A percentile compares a stretch with the other conserved stretches of the same genome.
These are phyloP conservation scores for Venturia effusa DNA, from an alignment of 2,329 filamentous ascomycete genomes.

Conservation along the genomic window DNA sequence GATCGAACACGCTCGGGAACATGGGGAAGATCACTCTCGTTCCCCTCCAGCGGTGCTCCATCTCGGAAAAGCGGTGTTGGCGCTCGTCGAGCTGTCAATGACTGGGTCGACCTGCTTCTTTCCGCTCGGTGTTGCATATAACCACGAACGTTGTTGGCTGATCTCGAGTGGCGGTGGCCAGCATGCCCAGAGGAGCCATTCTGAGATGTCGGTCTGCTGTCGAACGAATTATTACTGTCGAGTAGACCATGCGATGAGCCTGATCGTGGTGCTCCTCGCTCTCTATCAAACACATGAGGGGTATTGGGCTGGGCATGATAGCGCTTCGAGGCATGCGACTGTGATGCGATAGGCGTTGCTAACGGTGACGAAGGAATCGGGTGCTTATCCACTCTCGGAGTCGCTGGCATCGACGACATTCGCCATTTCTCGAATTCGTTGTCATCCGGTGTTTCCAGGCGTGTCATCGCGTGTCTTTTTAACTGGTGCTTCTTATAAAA, in stretches of 20 bases:
- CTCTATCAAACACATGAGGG: not conserved
- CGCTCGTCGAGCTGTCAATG: not conserved
- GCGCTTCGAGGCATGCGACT: not conserved
- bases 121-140: conserved; percentile 3
- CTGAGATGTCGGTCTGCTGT: not conserved
- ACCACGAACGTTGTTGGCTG: not conserved
- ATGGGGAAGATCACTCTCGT: not conserved
- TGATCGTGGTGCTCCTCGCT: not conserved
- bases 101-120: not conserved
- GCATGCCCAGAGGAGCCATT: not conserved
- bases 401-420: not conserved
- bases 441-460: not conserved
- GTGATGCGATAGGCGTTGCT: not conserved
- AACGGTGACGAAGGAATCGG: not conserved
- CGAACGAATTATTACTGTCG: not conserved
- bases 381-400: not conserved
- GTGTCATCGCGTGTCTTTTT: not conserved
- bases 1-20: not conserved
- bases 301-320: not conserved
- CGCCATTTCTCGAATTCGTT: conserved; percentile 1
- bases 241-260: not conserved
- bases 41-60: not conserved
- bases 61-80: not conserved
- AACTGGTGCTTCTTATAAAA: not conserved
- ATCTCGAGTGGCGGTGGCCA: not conserved